Base-by-base conservation (phyloP, 2,329 filamentous ascomycete species). In the Aureobasidium namibiae region DNA sequence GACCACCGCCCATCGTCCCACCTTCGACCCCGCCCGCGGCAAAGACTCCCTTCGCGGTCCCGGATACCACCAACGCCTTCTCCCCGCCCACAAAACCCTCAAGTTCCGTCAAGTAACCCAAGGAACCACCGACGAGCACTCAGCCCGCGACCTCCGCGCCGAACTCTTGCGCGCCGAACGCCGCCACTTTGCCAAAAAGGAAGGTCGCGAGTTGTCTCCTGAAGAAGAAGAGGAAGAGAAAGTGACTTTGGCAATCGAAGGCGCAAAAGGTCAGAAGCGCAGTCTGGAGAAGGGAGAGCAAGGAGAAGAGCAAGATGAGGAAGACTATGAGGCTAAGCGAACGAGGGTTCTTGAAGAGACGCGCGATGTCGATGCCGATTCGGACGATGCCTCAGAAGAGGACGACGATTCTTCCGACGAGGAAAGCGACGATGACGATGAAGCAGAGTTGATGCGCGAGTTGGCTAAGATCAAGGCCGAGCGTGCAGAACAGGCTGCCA, bases 31-130 rank as follows among this genome's bases (percentile, higher is more conserved):
- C 65, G 92, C 92, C 42, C 85, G 87, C 71, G 94, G 94, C 72
- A 96, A 96, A 80, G 94, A 99, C 75, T 90, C 92, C 68, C 87
- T 91, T 61, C 88, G 91, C 68, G 94, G 94, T 49, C 89, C 90
- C 52, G 92, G 91, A 67, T 97, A 96, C 78, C 94, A 99, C 72
- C 92, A 97, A 75, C 88, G 94, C 67, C 87, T 97, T 16, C 86
- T 96, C 14, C 92, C 94, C 34, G 94, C 94, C 33, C 88, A 99
- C 74, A 97, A 90, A 13, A 86, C 90, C 64, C 86, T 99, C 70
- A 99, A 99, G 77, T 88, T 87, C 71, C 84, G 90, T 24, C 84
- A 94, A 77, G 81, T 88, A n/a, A 92, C 91, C 45, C 94, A 99
- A 77, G 94, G 94, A 67, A 89, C 90, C 65, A 86, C 85, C 64